Conservation (phyloP, 768 basidiomycete genomes). For the Filobasidium floriforme region DNA sequence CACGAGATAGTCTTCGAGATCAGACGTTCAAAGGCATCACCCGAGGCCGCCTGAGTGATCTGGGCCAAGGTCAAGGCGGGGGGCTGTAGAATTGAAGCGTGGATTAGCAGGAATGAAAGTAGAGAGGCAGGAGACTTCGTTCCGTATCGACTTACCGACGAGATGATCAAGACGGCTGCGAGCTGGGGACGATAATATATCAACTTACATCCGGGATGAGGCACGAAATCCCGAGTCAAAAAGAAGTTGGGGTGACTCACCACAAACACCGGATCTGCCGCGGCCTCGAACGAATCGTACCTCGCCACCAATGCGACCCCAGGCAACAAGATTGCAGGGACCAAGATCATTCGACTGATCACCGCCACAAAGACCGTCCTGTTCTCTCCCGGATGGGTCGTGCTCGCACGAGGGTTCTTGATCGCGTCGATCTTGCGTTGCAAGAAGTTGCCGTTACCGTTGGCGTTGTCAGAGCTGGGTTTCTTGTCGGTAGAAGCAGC, state of each 20-base stretch:
- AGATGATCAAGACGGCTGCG: slow-evolving; percentile 70
- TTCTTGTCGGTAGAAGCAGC: slow-evolving; percentile 4
- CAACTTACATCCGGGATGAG: not conserved
- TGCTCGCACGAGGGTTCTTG: slow-evolving; percentile 2
- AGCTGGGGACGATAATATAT: slow-evolving; percentile 43
- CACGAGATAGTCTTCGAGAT: slow-evolving; percentile 88
- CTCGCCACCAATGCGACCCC: slow-evolving; percentile 59
- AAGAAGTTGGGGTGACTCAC: slow-evolving; percentile 50
- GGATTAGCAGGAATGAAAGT: too few relatives aligned
- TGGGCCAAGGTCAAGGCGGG: slow-evolving; percentile 69
- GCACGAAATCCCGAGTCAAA: slow-evolving; percentile 47
- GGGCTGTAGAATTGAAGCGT: slow-evolving; percentile 53
- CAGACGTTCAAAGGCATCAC: slow-evolving; percentile 83
- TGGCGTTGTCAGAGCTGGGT: slow-evolving; percentile 20
- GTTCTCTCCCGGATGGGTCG: slow-evolving; percentile 57
- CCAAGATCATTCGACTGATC: slow-evolving; percentile 76
- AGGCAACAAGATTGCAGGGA: slow-evolving; percentile 70
- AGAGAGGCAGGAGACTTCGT: not conserved
- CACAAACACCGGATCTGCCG: slow-evolving; percentile 54
- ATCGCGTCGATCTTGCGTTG: slow-evolving; percentile 28
- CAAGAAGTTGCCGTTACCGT: slow-evolving; percentile 22
- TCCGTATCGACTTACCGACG: slow-evolving; percentile 47
- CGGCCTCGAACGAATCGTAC: slow-evolving; percentile 44
- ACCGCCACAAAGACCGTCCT: slow-evolving; percentile 76
- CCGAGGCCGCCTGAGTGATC: slow-evolving; percentile 76